A percentile compares a stretch with the other conserved stretches of the same genome.
Conservation (phyloP, 83 land plant species). For the Thuja plicata region DNA sequence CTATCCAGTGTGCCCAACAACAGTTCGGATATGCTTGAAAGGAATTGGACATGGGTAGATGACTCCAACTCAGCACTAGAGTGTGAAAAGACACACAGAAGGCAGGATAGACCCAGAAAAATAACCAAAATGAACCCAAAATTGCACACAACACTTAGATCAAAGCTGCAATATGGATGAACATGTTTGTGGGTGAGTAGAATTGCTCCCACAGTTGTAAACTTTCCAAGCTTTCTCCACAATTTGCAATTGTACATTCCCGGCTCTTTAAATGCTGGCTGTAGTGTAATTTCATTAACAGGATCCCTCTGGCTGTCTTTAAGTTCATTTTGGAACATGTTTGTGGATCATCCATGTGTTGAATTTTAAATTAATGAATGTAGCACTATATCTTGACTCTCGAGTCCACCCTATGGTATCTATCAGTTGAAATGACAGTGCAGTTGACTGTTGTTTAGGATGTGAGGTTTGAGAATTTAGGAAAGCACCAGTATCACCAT, state of each 20-base stretch:
- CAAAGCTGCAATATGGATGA: too few species aligned
- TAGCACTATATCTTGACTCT: neutral
- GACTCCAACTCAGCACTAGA: too few species aligned
- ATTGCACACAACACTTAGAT: too few species aligned
- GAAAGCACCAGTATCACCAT: constrained; percentile 40
- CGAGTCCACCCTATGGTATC: neutral
- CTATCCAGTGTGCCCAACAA: too few species aligned
- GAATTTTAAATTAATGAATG: constrained; percentile 4
- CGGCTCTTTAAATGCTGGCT: constrained; percentile 16
- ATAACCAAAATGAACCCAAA: too few species aligned
- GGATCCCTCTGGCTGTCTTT: neutral
- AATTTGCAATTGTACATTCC: neutral
- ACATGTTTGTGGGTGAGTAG: too few species aligned
- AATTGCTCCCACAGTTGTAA: neutral
- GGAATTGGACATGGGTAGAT: too few species aligned
- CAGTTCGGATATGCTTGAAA: too few species aligned
- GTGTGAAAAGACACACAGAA: too few species aligned
- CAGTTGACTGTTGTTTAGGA: constrained; percentile 40
- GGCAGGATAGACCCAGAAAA: too few species aligned
- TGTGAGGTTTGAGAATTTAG: constrained; percentile 28
- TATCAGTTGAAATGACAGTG: constrained; percentile 52
- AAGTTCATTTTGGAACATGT: constrained; percentile 7
- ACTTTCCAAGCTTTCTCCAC: constrained; percentile 18
- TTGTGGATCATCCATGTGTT: neutral
- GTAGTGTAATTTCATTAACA: constrained; percentile 11